phyloP scores from a whole-genome alignment of 208 protist genomes.

The Trypanosoma congolense region DNA sequence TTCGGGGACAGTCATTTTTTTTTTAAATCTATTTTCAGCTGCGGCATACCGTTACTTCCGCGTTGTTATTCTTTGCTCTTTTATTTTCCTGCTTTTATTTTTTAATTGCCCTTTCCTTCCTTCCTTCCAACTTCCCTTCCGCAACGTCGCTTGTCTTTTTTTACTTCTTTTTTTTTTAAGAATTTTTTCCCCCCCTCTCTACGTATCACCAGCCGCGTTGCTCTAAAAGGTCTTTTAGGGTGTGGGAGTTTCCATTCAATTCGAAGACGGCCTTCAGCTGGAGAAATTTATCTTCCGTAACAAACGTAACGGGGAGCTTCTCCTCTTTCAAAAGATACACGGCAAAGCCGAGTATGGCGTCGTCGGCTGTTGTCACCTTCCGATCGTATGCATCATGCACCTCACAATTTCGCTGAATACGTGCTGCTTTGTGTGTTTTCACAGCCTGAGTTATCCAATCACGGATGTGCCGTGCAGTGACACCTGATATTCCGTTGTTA shows the following conservation, averaged over 20 bases:
- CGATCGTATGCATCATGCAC: conserved; percentile 53
- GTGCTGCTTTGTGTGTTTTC: conserved; percentile 17
- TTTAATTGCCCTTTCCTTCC: too few relatives aligned
- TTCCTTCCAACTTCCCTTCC: too few relatives aligned
- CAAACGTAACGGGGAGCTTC: conserved; percentile 37
- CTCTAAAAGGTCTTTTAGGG: conserved; percentile 35
- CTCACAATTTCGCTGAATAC: conserved; percentile 62
- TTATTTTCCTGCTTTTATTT: too few relatives aligned
- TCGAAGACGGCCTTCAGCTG: conserved; percentile 67
- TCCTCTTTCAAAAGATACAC: conserved; percentile 50
- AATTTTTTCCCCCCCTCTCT: neutral
- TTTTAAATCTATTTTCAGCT: too few relatives aligned
- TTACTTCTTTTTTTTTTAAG: too few relatives aligned
- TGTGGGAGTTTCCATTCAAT: conserved; percentile 37
- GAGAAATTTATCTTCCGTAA: conserved; percentile 82
- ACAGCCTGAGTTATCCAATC: conserved; percentile 50
- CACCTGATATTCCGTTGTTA: conserved; percentile 21
- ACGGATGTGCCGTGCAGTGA: conserved; percentile 33
- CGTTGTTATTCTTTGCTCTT: too few relatives aligned
- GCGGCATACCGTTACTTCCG: too few relatives aligned
- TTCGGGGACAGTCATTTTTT: too few relatives aligned
- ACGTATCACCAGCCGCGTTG: conserved; percentile 27
- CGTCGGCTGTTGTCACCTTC: conserved; percentile 52
- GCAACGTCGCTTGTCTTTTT: neutral
- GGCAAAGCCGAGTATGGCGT: conserved; percentile 78